phyloP scores from a whole-genome alignment of 805 yeast species.

The Suhomyces faveliae region DNA sequence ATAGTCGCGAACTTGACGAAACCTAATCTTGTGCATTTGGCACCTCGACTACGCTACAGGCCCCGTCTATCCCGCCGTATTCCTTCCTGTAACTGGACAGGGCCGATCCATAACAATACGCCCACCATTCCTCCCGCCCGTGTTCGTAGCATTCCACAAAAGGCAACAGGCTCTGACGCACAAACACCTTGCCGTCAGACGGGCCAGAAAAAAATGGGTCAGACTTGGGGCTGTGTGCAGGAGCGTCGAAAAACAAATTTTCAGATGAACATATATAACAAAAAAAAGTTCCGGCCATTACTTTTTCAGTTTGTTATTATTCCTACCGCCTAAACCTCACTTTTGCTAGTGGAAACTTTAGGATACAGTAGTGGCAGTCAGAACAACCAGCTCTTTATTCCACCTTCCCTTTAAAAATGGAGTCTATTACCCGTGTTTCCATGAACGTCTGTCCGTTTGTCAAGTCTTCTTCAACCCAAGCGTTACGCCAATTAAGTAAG shows the following conservation, averaged over 20 bases:
- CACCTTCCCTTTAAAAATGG: constrained; percentile 51
- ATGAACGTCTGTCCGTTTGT: constrained; percentile 83
- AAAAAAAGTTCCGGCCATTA: neutral
- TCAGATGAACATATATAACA: constrained; percentile 3
- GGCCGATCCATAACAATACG: neutral
- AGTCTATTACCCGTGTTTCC: constrained; percentile 72
- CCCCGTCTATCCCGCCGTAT: neutral
- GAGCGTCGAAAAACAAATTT: constrained; percentile 2
- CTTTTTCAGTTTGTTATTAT: constrained; percentile 1
- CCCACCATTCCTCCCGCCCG: constrained; percentile 1
- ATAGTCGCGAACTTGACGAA: neutral
- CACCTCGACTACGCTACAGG: neutral
- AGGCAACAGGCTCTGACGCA: constrained; percentile 1
- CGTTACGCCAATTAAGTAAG: constrained; percentile 56
- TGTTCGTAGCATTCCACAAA: neutral
- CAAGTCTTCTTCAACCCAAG: constrained; percentile 55
- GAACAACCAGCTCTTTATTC: neutral
- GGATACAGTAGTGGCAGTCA: neutral
- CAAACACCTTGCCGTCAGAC: constrained; percentile 1
- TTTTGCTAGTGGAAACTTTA: neutral
- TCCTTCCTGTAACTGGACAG: neutral
- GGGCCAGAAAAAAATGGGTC: neutral
- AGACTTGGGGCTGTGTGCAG: neutral
- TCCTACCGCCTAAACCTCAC: neutral
- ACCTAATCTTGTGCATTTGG: neutral